Percentiles rank a stretch among this genome's conserved stretches.
Conservation (phyloP, 78 protist genomes). For the Mastigamoeba balamuthi region DNA sequence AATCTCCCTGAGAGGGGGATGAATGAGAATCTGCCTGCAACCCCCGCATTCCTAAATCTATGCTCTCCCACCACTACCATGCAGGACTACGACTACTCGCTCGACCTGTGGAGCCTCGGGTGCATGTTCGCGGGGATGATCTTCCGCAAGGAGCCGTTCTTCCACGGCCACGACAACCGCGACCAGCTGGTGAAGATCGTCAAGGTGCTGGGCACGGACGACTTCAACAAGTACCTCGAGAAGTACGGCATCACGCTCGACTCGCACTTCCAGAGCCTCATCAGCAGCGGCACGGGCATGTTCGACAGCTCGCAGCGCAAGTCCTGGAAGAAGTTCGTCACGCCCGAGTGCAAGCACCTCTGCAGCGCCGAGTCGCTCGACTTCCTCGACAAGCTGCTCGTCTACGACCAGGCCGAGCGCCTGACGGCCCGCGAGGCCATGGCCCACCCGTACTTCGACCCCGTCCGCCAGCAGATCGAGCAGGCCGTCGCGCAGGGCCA, state of each 20-base stretch:
- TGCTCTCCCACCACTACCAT: too few relatives aligned
- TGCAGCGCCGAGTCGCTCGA: conserved; percentile 90
- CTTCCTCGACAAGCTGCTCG: conserved; percentile 81
- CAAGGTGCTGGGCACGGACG: conserved; percentile 94
- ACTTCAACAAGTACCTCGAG: conserved; percentile 75
- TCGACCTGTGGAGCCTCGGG: conserved; percentile 98
- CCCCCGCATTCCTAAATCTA: too few relatives aligned
- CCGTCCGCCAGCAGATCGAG: too few relatives aligned
- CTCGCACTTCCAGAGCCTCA: conserved; percentile 45
- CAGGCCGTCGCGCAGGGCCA: too few relatives aligned
- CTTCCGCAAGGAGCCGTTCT: conserved; percentile 95
- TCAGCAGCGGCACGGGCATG: conserved; percentile 44
- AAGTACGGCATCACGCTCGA: conserved; percentile 85
- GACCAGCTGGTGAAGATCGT: conserved; percentile 98
- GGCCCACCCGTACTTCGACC: conserved; percentile 55
- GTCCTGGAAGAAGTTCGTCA: conserved; percentile 66
- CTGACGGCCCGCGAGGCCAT: conserved; percentile 53
- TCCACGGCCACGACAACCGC: conserved; percentile 96
- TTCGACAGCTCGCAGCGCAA: conserved; percentile 49
- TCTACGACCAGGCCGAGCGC: conserved; percentile 81
- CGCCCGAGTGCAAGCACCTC: conserved; percentile 67
- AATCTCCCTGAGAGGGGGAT: too few relatives aligned
- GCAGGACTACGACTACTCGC: conserved; percentile 92
- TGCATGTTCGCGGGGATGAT: conserved; percentile 98
- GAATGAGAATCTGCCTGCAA: too few relatives aligned